Percentiles rank a stretch among this genome's conserved stretches.
phyloP scores from a whole-genome alignment of 192 early-diverging fungal species.

The Glomus cerebriforme region DNA sequence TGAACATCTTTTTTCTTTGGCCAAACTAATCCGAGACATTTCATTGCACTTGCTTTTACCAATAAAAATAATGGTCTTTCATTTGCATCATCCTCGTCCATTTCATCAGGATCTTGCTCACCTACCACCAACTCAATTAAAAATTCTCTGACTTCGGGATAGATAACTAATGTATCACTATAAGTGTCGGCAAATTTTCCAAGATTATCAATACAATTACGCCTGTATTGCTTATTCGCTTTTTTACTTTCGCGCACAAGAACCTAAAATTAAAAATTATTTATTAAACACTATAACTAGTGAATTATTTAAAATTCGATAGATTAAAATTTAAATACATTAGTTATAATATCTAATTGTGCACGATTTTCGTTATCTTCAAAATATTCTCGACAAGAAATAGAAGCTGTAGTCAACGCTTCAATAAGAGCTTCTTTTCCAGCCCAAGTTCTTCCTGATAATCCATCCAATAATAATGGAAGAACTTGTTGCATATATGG shows the following conservation, averaged over 20 bases:
- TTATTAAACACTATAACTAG: background rate
- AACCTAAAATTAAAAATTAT: conserved; percentile 40
- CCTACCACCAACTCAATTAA: conserved; percentile 49
- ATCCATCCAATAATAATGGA: conserved; percentile 60
- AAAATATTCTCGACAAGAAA: conserved; percentile 59
- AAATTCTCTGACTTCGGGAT: conserved; percentile 60
- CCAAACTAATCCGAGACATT: conserved; percentile 63
- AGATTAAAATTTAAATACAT: conserved; percentile 36
- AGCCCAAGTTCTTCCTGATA: conserved; percentile 75
- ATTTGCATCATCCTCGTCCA: conserved; percentile 60
- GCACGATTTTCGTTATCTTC: conserved; percentile 12
- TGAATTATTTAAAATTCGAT: background rate
- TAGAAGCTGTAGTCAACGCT: conserved; percentile 54
- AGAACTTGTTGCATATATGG: conserved; percentile 51
- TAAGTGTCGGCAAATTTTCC: conserved; percentile 62
- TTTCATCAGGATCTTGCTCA: conserved; percentile 50
- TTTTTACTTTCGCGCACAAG: conserved; percentile 75
- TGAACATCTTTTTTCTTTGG: conserved; percentile 44
- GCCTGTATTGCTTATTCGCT: conserved; percentile 70
- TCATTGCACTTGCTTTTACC: conserved; percentile 69
- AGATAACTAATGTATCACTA: conserved; percentile 54
- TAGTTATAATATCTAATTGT: conserved; percentile 47
- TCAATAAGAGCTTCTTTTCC: conserved; percentile 80
- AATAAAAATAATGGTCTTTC: conserved; percentile 62
- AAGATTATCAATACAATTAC: conserved; percentile 64